phyloP scores from a whole-genome alignment of 1,284 basidiomycete genomes.

The Afroboletus lepidellus region DNA sequence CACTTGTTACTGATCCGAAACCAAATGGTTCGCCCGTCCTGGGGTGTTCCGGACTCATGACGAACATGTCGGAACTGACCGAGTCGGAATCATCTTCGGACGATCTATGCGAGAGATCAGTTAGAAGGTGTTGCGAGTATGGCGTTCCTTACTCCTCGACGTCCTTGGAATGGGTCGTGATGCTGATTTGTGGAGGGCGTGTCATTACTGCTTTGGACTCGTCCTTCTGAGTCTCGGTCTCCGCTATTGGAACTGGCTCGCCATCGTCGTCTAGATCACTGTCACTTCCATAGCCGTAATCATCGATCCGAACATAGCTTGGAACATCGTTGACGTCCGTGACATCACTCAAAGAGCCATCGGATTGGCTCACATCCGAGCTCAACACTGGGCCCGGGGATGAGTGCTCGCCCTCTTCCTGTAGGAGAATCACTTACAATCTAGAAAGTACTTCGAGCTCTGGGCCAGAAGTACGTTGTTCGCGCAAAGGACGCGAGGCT shows the following conservation, averaged over 20 bases:
- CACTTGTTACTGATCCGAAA: slow-evolving; percentile 4
- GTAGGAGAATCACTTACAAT: slow-evolving; percentile 11
- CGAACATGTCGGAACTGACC: slow-evolving; percentile 20
- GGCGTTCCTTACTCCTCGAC: slow-evolving; percentile 10
- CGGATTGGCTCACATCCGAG: slow-evolving; percentile 11
- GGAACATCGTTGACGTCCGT: slow-evolving; percentile 13
- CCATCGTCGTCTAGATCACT: slow-evolving; percentile 30
- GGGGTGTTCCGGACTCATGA: slow-evolving; percentile 20
- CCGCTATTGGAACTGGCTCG: neutral
- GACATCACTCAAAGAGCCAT: slow-evolving; percentile 20
- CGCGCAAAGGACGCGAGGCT: slow-evolving; percentile 22
- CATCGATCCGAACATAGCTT: slow-evolving; percentile 5
- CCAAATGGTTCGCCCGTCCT: neutral
- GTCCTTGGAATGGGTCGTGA: neutral
- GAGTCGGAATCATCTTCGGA: slow-evolving; percentile 19
- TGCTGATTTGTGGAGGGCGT: neutral
- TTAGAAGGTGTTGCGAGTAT: neutral
- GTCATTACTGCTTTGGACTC: neutral
- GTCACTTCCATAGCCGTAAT: slow-evolving; percentile 30
- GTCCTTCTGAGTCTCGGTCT: neutral
- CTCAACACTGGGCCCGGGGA: slow-evolving; percentile 19
- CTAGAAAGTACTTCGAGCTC: slow-evolving; percentile 26
- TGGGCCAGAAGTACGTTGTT: slow-evolving; percentile 24
- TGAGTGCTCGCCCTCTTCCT: no score
- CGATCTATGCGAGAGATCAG: slow-evolving; percentile 11